Base-by-base conservation (phyloP, 305 asterid species). In the Euphrasia arctica region DNA sequence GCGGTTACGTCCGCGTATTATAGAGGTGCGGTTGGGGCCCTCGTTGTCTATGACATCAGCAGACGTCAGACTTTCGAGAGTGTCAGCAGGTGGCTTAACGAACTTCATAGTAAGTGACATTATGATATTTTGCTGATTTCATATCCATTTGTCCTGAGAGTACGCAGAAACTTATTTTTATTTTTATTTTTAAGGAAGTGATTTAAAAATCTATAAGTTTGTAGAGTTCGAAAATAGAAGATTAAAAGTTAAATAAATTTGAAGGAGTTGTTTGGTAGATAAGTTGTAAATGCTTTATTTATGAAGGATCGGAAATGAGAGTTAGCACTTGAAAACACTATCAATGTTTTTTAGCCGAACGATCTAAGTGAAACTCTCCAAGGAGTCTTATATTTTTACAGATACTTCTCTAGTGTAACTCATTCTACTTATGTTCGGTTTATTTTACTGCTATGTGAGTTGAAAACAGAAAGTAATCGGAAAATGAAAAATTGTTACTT, bases 1-100 rank as follows among this genome's bases (percentile, higher is more conserved):
- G 96, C 97, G 13, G 93, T 90, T 60, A 90, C 97, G n/a, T 90
- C 97, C 69, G 97, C 96, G 42, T 88, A 90, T 67, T 88, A 90
- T 52, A 78, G 97, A 67, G 95, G 97, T 58, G 97, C 95, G 2
- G 96, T 90, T 64, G 97, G 97, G 58, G 96, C 97, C 5, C 97
- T 90, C 71, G 80, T 90, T 25, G 96, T 90, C 58, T 88, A 88
- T 39, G 97, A 90, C 82, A 84, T 83, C 72, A 90, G 91, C 77
- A 72, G 91, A 62, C 92, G 89, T 52, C 92, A 70, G 75, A 90
- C 97, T 18, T 90, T 85, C 55, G 92, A 90, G 13, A 88, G 87
- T 63, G 70, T 88, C 7, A 82, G 85, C 58, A 78, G 97, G 72
- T 90, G 97, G 97, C 97, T 88, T 48, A 85, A 85, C 28, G 97